Evolutionary conservation across 441 rosid species (phyloP), one percentile per base, ranked within the genome.

Genomic region (Manihot esculenta): DNA sequence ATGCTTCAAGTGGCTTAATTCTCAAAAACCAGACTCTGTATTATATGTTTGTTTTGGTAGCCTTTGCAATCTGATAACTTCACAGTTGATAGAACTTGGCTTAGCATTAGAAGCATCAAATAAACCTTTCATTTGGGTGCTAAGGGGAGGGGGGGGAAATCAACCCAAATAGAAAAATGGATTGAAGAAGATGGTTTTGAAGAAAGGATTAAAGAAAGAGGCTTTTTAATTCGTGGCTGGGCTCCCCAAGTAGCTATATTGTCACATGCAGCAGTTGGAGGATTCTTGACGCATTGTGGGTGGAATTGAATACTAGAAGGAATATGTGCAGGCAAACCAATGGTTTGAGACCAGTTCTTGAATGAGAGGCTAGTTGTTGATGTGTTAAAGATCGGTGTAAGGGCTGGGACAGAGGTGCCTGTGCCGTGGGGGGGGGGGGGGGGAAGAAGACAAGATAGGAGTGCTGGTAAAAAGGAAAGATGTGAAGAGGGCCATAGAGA

Each of bases 241-340:
- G 82, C 83, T 13, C 87, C 87, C 0, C 85, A 82, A 67, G 62
- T 81, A 10, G 67, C 62, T 0, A 81, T 86, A 21, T 47, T 82
- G 18, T 81, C 86, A 1, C 86, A 82, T 35, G 50, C 77, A 7
- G 72, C 86, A 8, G 38, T 80, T 2, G 84, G 85, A 20, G 84
- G 81, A 13, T 79, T 86, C 71, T 50, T 86, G 30, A 84, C 86
- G 0, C 87, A 81, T 10, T 83, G 89, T 35, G 89, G 81, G 1
- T 78, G 86, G 80, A 84, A 82, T 49, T 85, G 82, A 3, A 42
- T 60, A 0, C 50, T 78, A 1, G 88, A 84, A 74, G 78, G 78
- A 5, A 27, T 81, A 30, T 59, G 62, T 3, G 67, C 76, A 0
- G 84, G 84, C 15, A 6, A 72, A 27, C 85, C 86, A 1, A 49